A percentile compares a stretch with the other conserved stretches of the same genome.
phyloP scores from a whole-genome alignment of 78 protist genomes.

The Tieghemostelium lacteum region DNA sequence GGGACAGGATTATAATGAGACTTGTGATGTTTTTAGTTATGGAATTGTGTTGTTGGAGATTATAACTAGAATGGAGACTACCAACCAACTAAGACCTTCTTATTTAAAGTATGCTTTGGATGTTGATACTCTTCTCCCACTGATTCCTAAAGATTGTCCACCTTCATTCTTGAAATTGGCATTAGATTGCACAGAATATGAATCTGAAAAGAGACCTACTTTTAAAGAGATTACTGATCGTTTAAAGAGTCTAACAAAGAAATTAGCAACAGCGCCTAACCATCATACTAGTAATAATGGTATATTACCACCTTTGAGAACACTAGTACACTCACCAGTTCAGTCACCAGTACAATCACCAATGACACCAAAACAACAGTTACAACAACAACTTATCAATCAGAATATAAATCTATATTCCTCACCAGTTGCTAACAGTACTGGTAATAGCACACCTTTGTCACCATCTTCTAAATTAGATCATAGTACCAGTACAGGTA shows the following conservation, averaged over 20 bases:
- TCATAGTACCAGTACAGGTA: too few relatives aligned
- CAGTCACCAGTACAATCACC: constrained; percentile 47
- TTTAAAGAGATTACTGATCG: constrained; percentile 67
- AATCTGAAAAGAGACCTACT: constrained; percentile 33
- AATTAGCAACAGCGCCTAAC: background rate
- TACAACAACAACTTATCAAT: background rate
- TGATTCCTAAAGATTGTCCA: constrained; percentile 71
- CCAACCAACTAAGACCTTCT: constrained; percentile 18
- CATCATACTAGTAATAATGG: too few relatives aligned
- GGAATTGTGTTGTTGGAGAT: constrained; percentile 64
- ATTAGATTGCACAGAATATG: constrained; percentile 54
- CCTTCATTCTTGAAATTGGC: constrained; percentile 57
- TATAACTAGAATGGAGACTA: constrained; percentile 52
- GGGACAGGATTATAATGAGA: constrained; percentile 58
- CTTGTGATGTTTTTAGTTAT: constrained; percentile 59
- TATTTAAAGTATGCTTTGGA: constrained; percentile 54
- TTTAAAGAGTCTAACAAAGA: constrained; percentile 9
- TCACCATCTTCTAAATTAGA: constrained; percentile 11
- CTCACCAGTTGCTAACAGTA: background rate
- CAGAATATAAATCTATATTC: background rate
- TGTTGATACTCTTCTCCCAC: constrained; percentile 45
- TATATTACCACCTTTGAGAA: constrained; percentile 50
- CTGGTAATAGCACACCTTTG: background rate
- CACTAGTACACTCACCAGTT: constrained; percentile 49
- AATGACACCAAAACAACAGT: background rate